phyloP scores from a whole-genome alignment of 2,329 filamentous ascomycete species.

The Acrocalymma vagum region DNA sequence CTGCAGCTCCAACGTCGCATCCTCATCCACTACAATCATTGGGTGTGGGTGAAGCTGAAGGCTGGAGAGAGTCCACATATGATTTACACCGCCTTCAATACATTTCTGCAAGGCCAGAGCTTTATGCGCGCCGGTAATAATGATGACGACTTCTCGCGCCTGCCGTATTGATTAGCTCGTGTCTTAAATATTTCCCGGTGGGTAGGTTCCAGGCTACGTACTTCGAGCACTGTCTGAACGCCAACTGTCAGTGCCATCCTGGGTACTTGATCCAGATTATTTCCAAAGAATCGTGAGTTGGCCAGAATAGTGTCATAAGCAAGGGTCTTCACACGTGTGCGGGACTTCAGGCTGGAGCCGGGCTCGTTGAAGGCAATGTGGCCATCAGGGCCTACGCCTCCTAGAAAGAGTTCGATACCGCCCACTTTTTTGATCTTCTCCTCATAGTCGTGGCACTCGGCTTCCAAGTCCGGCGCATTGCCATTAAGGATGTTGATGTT shows the following conservation, averaged over 20 bases:
- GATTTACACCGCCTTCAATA: slow-evolving; percentile 83
- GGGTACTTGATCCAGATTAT: slow-evolving; percentile 77
- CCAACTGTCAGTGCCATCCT: slow-evolving; percentile 86
- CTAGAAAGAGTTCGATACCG: slow-evolving; percentile 86
- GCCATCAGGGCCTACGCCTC: slow-evolving; percentile 84
- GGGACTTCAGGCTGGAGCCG: slow-evolving; percentile 77
- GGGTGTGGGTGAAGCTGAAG: slow-evolving; percentile 83
- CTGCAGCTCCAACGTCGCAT: slow-evolving; percentile 62
- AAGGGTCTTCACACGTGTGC: slow-evolving; percentile 85
- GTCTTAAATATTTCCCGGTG: slow-evolving; percentile 7
- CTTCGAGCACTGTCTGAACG: slow-evolving; percentile 81
- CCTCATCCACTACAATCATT: slow-evolving; percentile 84
- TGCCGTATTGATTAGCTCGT: slow-evolving; percentile 29
- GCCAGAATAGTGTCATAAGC: slow-evolving; percentile 87
- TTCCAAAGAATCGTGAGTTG: slow-evolving; percentile 84
- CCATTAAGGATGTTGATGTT: slow-evolving; percentile 88
- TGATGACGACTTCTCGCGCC: slow-evolving; percentile 81
- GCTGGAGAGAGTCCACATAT: slow-evolving; percentile 89
- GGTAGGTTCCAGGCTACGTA: slow-evolving; percentile 31
- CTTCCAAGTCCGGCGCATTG: slow-evolving; percentile 77
- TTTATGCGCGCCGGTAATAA: slow-evolving; percentile 84
- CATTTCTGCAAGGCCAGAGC: slow-evolving; percentile 80
- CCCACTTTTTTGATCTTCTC: slow-evolving; percentile 76
- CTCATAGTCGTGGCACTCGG: slow-evolving; percentile 82
- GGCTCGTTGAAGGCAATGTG: slow-evolving; percentile 94